Percentiles rank a stretch among this genome's conserved stretches.
These are phyloP conservation scores for Chaetomium sp. DNA, from an alignment of 2,329 filamentous ascomycete genomes.

Conservation along the genomic window DNA sequence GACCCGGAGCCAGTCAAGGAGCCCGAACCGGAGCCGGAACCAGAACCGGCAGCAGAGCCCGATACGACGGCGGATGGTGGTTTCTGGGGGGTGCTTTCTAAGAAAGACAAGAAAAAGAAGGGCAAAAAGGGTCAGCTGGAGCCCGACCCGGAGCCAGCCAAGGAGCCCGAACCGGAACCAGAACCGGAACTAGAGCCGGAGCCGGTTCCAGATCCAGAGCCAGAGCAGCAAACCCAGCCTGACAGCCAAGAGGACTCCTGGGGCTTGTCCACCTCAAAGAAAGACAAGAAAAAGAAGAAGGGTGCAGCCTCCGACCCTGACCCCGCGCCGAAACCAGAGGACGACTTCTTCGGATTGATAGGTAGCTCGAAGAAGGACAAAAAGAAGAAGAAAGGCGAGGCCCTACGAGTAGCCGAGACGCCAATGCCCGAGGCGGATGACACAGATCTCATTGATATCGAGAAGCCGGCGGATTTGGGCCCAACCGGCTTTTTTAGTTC, in stretches of 20 bases:
- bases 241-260: conserved; percentile 28
- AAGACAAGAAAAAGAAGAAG: conserved; percentile 44
- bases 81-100: conserved; percentile 37
- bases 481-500: conserved; percentile 60
- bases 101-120: conserved; percentile 46
- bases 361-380: conserved; percentile 40
- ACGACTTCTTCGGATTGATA: conserved; percentile 38
- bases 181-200: conserved; percentile 40
- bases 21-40: conserved; percentile 7
- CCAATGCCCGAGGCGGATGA: conserved; percentile 27
- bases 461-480: conserved; percentile 38
- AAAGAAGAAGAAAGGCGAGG: conserved; percentile 40
- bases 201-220: conserved; percentile 39
- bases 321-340: conserved; percentile 40
- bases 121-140: conserved; percentile 29
- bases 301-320: conserved; percentile 35
- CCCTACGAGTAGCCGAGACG: conserved; percentile 10
- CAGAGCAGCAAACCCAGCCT: conserved; percentile 32
- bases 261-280: conserved; percentile 37
- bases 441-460: conserved; percentile 44
- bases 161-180: conserved; percentile 33
- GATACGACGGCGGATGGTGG: conserved; percentile 26
- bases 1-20: conserved; percentile 26
- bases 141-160: conserved; percentile 29
- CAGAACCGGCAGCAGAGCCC: too few species aligned